A percentile compares a stretch with the other conserved stretches of the same genome.
phyloP scores from a whole-genome alignment of 2,329 filamentous ascomycete genomes.

The Colletotrichum sp. region DNA sequence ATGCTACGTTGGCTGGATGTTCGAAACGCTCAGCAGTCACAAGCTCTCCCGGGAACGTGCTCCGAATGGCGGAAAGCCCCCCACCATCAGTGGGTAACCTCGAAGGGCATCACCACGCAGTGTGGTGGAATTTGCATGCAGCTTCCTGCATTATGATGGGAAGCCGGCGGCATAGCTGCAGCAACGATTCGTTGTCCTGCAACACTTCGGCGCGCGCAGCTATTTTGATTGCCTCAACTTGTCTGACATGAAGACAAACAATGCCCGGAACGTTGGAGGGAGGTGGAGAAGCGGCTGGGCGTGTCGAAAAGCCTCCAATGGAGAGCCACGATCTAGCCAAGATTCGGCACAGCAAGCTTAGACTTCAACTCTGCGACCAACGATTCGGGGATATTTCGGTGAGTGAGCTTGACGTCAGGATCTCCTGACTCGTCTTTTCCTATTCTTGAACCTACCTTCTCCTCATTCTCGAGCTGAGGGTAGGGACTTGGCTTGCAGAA shows the following conservation, averaged over 20 bases:
- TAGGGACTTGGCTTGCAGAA: constrained; percentile 8
- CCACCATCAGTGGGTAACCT: neutral
- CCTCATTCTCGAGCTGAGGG: neutral
- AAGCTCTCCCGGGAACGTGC: neutral
- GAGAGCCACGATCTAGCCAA: constrained; percentile 12
- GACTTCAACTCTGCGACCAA: constrained; percentile 13
- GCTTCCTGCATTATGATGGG: neutral
- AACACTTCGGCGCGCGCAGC: neutral
- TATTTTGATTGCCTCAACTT: constrained; percentile 12
- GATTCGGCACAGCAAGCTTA: constrained; percentile 16
- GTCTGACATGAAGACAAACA: neutral
- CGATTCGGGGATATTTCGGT: constrained; percentile 14
- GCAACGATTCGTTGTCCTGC: constrained; percentile 7
- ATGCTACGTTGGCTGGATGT: constrained; percentile 2
- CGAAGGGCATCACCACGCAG: neutral
- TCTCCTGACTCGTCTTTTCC: constrained; percentile 5
- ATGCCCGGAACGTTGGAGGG: neutral
- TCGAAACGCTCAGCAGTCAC: constrained; percentile 10
- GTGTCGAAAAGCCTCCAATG: constrained; percentile 4
- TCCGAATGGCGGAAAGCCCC: neutral
- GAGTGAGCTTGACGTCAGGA: constrained; percentile 9
- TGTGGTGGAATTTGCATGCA: neutral
- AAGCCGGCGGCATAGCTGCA: neutral
- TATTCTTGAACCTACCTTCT: neutral
- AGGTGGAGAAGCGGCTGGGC: constrained; percentile 5